Conservation (phyloP, 345 rosid genomes). For the Limnanthes douglasii region DNA sequence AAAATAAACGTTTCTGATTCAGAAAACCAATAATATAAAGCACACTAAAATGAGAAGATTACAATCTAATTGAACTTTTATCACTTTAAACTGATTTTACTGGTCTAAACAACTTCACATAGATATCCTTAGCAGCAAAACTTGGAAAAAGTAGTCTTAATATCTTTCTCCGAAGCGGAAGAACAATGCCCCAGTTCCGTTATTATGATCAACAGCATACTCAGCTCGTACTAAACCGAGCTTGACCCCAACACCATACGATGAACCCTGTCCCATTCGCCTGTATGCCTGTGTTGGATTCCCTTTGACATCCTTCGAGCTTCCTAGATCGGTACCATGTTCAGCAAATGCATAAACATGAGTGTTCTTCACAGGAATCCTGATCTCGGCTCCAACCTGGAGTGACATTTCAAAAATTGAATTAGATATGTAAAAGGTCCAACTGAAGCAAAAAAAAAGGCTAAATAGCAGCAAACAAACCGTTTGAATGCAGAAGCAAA, state of each 20-base stretch:
- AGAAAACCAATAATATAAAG: too few species aligned
- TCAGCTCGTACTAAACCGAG: conserved; percentile 87
- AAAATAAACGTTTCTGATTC: too few species aligned
- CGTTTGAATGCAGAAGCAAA: too few species aligned
- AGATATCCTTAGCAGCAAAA: too few species aligned
- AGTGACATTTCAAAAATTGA: conserved; percentile 5
- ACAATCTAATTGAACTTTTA: too few species aligned
- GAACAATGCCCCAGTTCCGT: conserved; percentile 76
- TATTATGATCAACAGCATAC: conserved; percentile 92
- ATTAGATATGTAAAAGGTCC: conserved; percentile 2
- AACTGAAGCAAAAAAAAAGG: too few species aligned
- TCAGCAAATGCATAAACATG: conserved; percentile 81
- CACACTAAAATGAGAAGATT: too few species aligned
- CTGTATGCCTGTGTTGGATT: conserved; percentile 92
- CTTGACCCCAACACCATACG: conserved; percentile 79
- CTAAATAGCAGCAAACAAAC: too few species aligned
- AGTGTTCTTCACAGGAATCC: conserved; percentile 76
- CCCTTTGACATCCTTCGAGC: conserved; percentile 92
- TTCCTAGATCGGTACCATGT: conserved; percentile 93
- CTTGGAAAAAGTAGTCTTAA: conserved; percentile 16
- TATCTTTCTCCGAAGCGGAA: conserved; percentile 92
- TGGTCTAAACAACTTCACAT: too few species aligned
- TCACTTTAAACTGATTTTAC: too few species aligned
- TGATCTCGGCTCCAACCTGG: conserved; percentile 94
- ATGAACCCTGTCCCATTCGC: conserved; percentile 89